Conservation (phyloP, 2,329 filamentous ascomycete species). For the Trichoderma sp. region DNA sequence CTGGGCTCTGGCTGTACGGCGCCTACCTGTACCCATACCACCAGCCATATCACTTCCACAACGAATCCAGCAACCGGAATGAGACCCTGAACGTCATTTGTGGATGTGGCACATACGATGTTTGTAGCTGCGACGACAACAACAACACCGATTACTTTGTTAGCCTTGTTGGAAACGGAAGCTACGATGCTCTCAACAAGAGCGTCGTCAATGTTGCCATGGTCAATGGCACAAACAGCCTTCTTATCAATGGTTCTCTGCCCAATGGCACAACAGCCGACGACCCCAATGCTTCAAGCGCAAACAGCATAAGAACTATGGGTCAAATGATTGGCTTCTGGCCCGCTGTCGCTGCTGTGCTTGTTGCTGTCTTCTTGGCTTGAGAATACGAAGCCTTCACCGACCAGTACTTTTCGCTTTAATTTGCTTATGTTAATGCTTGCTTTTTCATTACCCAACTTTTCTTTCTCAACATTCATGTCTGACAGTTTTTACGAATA, state of each 20-base stretch:
- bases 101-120: constrained; percentile 53
- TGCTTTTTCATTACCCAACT: not conserved
- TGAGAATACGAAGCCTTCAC: constrained; percentile 32
- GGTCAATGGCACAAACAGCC: constrained; percentile 47
- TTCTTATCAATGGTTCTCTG: constrained; percentile 76
- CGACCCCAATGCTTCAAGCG: constrained; percentile 37
- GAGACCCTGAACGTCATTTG: constrained; percentile 43
- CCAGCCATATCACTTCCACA: constrained; percentile 51
- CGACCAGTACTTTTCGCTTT: not conserved
- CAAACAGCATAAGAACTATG: constrained; percentile 36
- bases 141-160: constrained; percentile 60
- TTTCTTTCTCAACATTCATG: not conserved
- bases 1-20: constrained; percentile 64
- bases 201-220: constrained; percentile 60
- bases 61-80: constrained; percentile 47
- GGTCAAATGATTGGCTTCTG: constrained; percentile 50
- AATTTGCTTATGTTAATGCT: not conserved
- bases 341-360: constrained; percentile 49
- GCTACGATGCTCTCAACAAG: constrained; percentile 60
- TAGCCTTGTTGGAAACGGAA: constrained; percentile 66
- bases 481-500: not conserved
- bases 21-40: constrained; percentile 59
- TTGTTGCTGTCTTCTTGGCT: constrained; percentile 47
- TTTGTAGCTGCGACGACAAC: constrained; percentile 71
- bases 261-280: constrained; percentile 63